Evolutionary conservation across 1,284 basidiomycete genomes (phyloP).

Genomic region (Vanrija humicola): DNA sequence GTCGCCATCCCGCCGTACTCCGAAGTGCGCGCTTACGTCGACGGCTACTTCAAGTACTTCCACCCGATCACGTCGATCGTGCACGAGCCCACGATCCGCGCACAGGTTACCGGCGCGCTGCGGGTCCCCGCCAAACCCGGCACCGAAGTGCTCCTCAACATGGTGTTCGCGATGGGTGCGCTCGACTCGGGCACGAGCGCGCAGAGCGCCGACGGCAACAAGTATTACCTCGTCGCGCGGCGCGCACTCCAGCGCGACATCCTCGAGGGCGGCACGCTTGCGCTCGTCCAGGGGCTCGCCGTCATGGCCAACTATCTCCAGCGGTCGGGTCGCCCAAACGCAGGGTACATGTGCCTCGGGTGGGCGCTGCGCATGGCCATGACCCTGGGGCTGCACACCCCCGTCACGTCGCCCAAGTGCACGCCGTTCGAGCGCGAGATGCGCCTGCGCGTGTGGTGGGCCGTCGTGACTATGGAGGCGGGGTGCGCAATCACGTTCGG

Average conservation of each 20-base stretch:
- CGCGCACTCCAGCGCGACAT: conserved; percentile 13
- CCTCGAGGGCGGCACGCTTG: conserved; percentile 22
- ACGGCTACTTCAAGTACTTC: conserved; percentile 20
- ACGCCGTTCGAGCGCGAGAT: conserved; percentile 18
- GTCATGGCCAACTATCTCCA: conserved; percentile 34
- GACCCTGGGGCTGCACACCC: conserved; percentile 21
- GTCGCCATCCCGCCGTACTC: conserved; percentile 9
- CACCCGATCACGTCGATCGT: conserved; percentile 26
- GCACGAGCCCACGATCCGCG: conserved; percentile 29
- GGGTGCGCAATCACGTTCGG: conserved; percentile 28
- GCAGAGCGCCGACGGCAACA: conserved; percentile 12
- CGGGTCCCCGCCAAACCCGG: conserved; percentile 17
- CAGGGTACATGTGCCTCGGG: conserved; percentile 24
- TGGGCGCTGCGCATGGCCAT: conserved; percentile 19
- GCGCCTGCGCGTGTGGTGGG: conserved; percentile 24
- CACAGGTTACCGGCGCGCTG: conserved; percentile 23
- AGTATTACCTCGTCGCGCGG: conserved; percentile 21
- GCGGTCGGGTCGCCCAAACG: conserved; percentile 24
- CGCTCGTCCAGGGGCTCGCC: conserved; percentile 25
- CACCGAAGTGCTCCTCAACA: conserved; percentile 17
- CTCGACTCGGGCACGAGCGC: conserved; percentile 11
- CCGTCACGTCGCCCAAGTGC: background rate
- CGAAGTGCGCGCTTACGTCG: conserved; percentile 15
- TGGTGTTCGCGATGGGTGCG: conserved; percentile 33
- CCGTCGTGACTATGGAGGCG: conserved; percentile 19